phyloP scores from a whole-genome alignment of 2,329 filamentous ascomycete genomes.

The Dryadomyces quercivorus region DNA sequence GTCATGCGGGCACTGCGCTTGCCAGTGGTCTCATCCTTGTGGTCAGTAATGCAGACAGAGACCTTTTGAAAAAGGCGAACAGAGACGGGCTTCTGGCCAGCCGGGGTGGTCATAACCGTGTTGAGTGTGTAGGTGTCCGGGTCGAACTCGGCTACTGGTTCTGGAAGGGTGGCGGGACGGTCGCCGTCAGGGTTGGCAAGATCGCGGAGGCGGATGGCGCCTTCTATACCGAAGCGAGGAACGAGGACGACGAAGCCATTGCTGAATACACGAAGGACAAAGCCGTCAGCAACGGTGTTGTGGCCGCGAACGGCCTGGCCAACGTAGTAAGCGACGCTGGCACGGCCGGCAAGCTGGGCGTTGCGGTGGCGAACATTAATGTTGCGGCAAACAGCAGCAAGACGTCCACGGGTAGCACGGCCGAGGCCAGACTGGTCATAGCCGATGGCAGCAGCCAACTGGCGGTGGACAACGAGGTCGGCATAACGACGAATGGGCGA shows the following conservation, averaged over 20 bases:
- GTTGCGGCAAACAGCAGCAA: constrained; percentile 93
- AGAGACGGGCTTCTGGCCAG: constrained; percentile 24
- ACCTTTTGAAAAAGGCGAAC: constrained; percentile 91
- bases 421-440: constrained; percentile 81
- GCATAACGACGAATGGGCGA: constrained; percentile 94
- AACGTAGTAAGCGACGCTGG: constrained; percentile 95
- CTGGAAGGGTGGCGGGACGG: constrained; percentile 34
- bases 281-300: constrained; percentile 59
- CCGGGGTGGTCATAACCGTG: constrained; percentile 23
- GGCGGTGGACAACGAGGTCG: constrained; percentile 66
- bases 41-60: constrained; percentile 75
- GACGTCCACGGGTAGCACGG: constrained; percentile 67
- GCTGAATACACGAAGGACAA: constrained; percentile 93
- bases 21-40: constrained; percentile 89
- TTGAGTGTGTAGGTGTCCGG: constrained; percentile 70
- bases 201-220: constrained; percentile 76
- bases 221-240: constrained; percentile 89
- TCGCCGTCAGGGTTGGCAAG: constrained; percentile 34
- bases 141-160: constrained; percentile 74
- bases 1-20: constrained; percentile 83
- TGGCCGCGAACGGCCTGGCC: constrained; percentile 82
- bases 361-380: constrained; percentile 97
- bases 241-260: constrained; percentile 97
- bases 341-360: constrained; percentile 86
- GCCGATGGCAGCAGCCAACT: constrained; percentile 88